phyloP scores from a whole-genome alignment of 768 basidiomycete genomes.

The Mycena kentingensis region DNA sequence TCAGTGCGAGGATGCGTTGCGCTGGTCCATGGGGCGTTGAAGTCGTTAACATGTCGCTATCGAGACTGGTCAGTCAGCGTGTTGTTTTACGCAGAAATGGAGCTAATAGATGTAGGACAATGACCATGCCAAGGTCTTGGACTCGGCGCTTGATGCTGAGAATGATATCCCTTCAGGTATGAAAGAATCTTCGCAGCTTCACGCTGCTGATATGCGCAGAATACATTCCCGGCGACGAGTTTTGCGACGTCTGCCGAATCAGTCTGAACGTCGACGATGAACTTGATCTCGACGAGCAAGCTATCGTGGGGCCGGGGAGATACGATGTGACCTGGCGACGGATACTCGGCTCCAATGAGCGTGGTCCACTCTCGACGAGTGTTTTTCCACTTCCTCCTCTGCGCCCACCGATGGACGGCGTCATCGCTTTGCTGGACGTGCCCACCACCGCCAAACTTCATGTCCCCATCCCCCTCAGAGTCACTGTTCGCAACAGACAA shows the following conservation, averaged over 20 bases:
- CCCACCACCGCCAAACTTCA: slow-evolving; percentile 70
- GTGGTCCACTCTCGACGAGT: slow-evolving; percentile 50
- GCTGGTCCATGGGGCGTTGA: slow-evolving; percentile 57
- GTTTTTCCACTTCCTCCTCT: slow-evolving; percentile 62
- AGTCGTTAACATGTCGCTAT: slow-evolving; percentile 51
- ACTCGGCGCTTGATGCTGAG: slow-evolving; percentile 52
- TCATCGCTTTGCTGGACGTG: slow-evolving; percentile 66
- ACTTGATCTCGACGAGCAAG: slow-evolving; percentile 31
- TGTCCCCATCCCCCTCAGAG: slow-evolving; percentile 52
- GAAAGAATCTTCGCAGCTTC: slow-evolving; percentile 8
- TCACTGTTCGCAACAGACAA: slow-evolving; percentile 68
- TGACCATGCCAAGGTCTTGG: slow-evolving; percentile 47
- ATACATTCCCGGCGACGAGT: slow-evolving; percentile 65
- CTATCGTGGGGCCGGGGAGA: slow-evolving; percentile 53
- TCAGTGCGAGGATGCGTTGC: slow-evolving; percentile 54
- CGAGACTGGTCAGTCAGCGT: slow-evolving; percentile 46
- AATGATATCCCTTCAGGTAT: slow-evolving; percentile 51
- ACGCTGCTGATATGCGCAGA: slow-evolving; percentile 39
- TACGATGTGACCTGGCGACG: slow-evolving; percentile 70
- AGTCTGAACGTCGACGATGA: slow-evolving; percentile 47
- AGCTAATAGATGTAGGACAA: slow-evolving; percentile 39
- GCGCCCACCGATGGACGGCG: slow-evolving; percentile 56
- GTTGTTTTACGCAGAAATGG: neutral
- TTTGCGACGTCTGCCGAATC: slow-evolving; percentile 58
- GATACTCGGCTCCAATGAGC: slow-evolving; percentile 44